Percentiles rank a stretch among this genome's conserved stretches.
These are phyloP conservation scores for Gracilaria gracilis DNA, from an alignment of 23 red algal genomes.

Conservation along the genomic window DNA sequence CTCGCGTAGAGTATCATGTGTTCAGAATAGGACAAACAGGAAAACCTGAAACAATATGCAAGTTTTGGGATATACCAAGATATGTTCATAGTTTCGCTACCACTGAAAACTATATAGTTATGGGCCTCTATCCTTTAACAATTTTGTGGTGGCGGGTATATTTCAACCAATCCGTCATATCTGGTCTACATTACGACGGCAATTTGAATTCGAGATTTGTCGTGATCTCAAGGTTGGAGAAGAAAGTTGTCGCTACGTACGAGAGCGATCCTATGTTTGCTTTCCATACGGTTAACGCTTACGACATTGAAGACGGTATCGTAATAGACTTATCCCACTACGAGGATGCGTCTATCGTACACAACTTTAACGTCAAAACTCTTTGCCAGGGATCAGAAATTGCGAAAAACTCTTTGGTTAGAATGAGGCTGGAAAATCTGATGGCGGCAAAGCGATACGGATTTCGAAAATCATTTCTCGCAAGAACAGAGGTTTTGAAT, in stretches of 20 bases:
- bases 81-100: slow-evolving; percentile 64
- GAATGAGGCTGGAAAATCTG: not conserved
- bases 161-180: slow-evolving; percentile 29
- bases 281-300: slow-evolving; percentile 68
- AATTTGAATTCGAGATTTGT: slow-evolving; percentile 3
- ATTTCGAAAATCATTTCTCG: not conserved
- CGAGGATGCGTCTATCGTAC: slow-evolving; percentile 41
- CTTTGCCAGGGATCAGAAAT: not conserved
- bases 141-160: slow-evolving; percentile 23
- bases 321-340: slow-evolving; percentile 55
- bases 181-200: slow-evolving; percentile 27
- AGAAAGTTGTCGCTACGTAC: slow-evolving; percentile 47
- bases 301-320: slow-evolving; percentile 48
- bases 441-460: not conserved
- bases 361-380: not conserved
- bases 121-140: slow-evolving; percentile 38
- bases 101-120: slow-evolving; percentile 61
- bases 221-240: slow-evolving; percentile 29
- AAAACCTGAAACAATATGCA: slow-evolving; percentile 16
- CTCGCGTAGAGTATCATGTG: slow-evolving; percentile 19
- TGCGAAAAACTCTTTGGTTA: not conserved
- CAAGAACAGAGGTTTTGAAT: not conserved
- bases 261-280: slow-evolving; percentile 41
- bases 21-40: slow-evolving; percentile 43
- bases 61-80: slow-evolving; percentile 19